Conservation (phyloP, 148 eudicot species). For the Heliamphora exappendiculata region DNA sequence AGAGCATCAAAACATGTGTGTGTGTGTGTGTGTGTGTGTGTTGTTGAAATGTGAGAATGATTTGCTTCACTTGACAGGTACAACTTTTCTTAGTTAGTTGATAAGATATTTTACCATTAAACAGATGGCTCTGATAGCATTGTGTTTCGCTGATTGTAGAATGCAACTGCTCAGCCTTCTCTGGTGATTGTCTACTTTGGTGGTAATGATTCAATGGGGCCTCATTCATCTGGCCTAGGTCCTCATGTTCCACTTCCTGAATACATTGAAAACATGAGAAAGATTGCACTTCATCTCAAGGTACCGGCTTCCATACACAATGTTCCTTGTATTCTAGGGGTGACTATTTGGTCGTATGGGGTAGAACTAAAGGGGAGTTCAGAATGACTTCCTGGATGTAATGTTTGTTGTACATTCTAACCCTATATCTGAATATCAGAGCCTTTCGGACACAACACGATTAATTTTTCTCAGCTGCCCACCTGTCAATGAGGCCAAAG, state of each 20-base stretch:
- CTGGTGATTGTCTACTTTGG: constrained; percentile 83
- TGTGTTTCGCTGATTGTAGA: constrained; percentile 32
- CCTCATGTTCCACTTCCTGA: constrained; percentile 96
- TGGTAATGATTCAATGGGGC: constrained; percentile 92
- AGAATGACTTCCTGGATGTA: background rate
- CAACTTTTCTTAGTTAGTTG: background rate
- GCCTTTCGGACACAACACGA: constrained; percentile 72
- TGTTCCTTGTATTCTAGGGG: background rate
- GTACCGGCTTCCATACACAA: constrained; percentile 27
- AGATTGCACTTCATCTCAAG: constrained; percentile 77
- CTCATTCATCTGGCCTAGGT: constrained; percentile 80
- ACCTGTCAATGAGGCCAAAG: constrained; percentile 68
- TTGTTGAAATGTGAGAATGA: background rate
- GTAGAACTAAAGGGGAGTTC: background rate
- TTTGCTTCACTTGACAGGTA: background rate
- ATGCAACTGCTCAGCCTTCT: constrained; percentile 63
- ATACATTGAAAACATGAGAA: constrained; percentile 82
- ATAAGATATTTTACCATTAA: background rate
- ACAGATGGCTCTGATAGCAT: constrained; percentile 6
- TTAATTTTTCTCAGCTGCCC: constrained; percentile 76
- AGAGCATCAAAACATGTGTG: too few relatives aligned
- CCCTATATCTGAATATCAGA: constrained; percentile 32
- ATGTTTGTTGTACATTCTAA: constrained; percentile 12
- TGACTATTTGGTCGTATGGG: background rate
- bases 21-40: background rate